Evolutionary conservation across 2,329 filamentous ascomycete species (phyloP).

Genomic region (Tolypocladium capitatum): DNA sequence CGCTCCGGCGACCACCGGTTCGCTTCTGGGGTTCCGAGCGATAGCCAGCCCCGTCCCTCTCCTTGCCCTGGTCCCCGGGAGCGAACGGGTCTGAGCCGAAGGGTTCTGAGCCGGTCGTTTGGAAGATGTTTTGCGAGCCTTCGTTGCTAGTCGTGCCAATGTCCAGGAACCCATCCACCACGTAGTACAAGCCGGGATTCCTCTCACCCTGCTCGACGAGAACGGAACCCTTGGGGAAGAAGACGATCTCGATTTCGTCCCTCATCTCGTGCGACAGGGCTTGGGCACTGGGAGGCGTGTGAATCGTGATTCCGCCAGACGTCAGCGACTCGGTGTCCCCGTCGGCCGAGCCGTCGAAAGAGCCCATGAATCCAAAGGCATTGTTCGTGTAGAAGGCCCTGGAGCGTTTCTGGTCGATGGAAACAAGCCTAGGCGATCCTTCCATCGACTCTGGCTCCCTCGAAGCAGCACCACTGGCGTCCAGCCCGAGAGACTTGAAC

Average conservation of each 20-base stretch:
- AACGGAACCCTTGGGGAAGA: conserved; percentile 87
- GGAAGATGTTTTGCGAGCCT: conserved; percentile 19
- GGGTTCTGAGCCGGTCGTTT: conserved; percentile 12
- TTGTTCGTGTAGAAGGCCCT: conserved; percentile 60
- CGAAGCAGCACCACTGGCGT: conserved; percentile 49
- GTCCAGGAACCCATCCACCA: conserved; percentile 92
- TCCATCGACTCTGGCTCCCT: conserved; percentile 65
- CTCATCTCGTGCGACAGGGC: conserved; percentile 65
- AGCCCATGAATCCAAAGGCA: conserved; percentile 83
- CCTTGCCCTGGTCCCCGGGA: not conserved
- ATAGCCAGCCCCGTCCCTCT: not conserved
- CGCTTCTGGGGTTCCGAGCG: conserved; percentile 17
- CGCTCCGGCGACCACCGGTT: conserved; percentile 45
- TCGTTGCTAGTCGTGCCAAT: conserved; percentile 57
- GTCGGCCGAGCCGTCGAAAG: conserved; percentile 61
- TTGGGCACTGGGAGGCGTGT: conserved; percentile 50
- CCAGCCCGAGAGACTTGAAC: conserved; percentile 83
- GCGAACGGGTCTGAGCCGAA: conserved; percentile 7
- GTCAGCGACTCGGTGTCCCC: conserved; percentile 79
- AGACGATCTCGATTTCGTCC: conserved; percentile 92
- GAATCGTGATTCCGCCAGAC: conserved; percentile 51
- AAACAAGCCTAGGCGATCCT: conserved; percentile 71
- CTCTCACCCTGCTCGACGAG: conserved; percentile 92
- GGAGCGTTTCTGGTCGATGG: conserved; percentile 68
- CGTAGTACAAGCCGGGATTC: conserved; percentile 94